Evolutionary conservation across 2,329 filamentous ascomycete species (phyloP), one percentile per base, ranked within the genome.

Genomic region (Ampelomyces quisqualis): DNA sequence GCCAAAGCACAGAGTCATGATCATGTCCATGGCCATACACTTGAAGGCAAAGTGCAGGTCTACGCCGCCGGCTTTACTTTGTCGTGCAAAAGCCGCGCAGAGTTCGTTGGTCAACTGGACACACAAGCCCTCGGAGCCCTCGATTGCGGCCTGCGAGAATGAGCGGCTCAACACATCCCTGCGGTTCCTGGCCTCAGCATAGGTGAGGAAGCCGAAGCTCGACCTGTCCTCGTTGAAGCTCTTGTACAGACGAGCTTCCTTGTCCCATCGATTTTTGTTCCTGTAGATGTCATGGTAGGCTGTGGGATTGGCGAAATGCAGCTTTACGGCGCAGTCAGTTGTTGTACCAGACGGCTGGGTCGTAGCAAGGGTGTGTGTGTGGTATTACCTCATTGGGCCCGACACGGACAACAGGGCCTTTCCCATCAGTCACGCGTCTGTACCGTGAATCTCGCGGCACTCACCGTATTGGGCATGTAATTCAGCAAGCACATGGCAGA

Each of bases 251-350:
- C 27, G 41, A 1, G 47, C 47, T 28, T 74, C 70, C 39, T 75
- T 74, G 42, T 73, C 64, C 70, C 70, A 73, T 11, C 63, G 58
- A 31, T 69, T 68, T 27, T 57, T 62, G 34, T 59, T 58, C 47
- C 67, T 70, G 53, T 74, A 73, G 24, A 74, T 73, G 24, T 70
- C 69, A 45, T 70, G 57, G 48, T 73, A 74, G 17, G 67, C 70
- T 7, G 63, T 34, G 1, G 72, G 71, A 13, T 66, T 59, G 7
- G 63, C 64, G 54, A 74, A 74, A 44, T 74, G 70, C 21, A 74
- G 65, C 68, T 73, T 40, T 17, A 34, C 65, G 26, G 17, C n/a
- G 22, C 15, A 2, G 13, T 30, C 15, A 30, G 27, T 17, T 6
- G 15, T 15, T 9, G 13, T 9, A 9, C 27, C 13, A 15, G 4